phyloP scores from a whole-genome alignment of 2,329 filamentous ascomycete species.

The Basipetospora chlamydospora region DNA sequence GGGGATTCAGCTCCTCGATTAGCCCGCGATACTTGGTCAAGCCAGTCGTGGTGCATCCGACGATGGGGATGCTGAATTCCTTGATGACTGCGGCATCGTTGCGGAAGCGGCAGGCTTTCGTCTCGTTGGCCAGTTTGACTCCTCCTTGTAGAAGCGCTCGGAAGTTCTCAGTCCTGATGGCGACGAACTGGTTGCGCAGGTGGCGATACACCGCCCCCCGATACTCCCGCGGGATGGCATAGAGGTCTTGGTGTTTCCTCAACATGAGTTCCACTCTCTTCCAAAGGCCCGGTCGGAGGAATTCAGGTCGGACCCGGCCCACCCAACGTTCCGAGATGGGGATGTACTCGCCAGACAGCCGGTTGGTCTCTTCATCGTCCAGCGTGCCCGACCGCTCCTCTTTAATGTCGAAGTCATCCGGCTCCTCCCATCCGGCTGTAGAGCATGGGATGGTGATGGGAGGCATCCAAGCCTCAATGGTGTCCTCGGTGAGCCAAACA shows the following conservation, averaged over 20 bases:
- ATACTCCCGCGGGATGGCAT: slow-evolving; percentile 35
- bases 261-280: slow-evolving; percentile 9
- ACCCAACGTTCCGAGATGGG: slow-evolving; percentile 6
- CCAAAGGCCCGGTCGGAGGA: slow-evolving; percentile 4
- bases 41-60: slow-evolving; percentile 64
- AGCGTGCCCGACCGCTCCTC: background rate
- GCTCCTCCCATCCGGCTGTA: background rate
- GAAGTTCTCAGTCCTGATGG: slow-evolving; percentile 29
- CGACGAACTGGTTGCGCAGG: slow-evolving; percentile 42
- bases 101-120: slow-evolving; percentile 44
- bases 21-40: slow-evolving; percentile 66
- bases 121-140: slow-evolving; percentile 29
- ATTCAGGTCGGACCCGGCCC: background rate
- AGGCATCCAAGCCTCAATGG: background rate
- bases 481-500: slow-evolving; percentile 4
- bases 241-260: slow-evolving; percentile 34
- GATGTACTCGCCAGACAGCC: slow-evolving; percentile 39
- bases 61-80: slow-evolving; percentile 27
- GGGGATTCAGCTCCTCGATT: slow-evolving; percentile 50
- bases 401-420: slow-evolving; percentile 1
- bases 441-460: background rate
- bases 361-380: slow-evolving; percentile 20
- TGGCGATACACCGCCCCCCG: slow-evolving; percentile 54
- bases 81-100: slow-evolving; percentile 33
- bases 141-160: slow-evolving; percentile 34